Percentiles rank a stretch among this genome's conserved stretches.
phyloP scores from a whole-genome alignment of 1,139 yeast genomes.

The Hyphopichia fennica region DNA sequence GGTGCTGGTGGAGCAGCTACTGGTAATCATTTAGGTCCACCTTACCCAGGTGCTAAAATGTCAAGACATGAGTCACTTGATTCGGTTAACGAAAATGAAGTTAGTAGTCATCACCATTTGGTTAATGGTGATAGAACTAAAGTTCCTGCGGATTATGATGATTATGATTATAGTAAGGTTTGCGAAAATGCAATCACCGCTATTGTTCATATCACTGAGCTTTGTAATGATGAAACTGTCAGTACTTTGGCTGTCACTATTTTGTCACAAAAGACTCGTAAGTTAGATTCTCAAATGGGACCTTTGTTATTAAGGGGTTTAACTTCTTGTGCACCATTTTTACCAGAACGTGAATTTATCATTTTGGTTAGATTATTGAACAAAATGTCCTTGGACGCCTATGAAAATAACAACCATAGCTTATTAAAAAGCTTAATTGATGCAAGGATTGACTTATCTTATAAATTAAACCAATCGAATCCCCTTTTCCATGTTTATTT shows the following conservation, averaged over 20 bases:
- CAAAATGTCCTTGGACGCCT: slow-evolving; percentile 34
- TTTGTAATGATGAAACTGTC: slow-evolving; percentile 72
- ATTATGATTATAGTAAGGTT: slow-evolving; percentile 32
- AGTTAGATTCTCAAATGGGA: slow-evolving; percentile 38
- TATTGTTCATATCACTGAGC: slow-evolving; percentile 66
- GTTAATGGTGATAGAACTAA: slow-evolving; percentile 2
- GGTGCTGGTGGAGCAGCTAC: slow-evolving; percentile 4
- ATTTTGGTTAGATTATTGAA: slow-evolving; percentile 53
- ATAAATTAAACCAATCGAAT: slow-evolving; percentile 33
- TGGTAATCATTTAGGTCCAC: slow-evolving; percentile 4
- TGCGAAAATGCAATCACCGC: slow-evolving; percentile 70
- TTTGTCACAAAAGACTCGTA: slow-evolving; percentile 73
- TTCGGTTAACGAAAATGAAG: slow-evolving; percentile 13
- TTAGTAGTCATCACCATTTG: slow-evolving; percentile 2
- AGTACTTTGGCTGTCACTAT: slow-evolving; percentile 82
- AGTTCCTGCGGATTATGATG: slow-evolving; percentile 21
- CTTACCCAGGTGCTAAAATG: slow-evolving; percentile 4
- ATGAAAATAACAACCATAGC: slow-evolving; percentile 28
- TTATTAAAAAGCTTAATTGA: slow-evolving; percentile 39
- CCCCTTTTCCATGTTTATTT: slow-evolving; percentile 61
- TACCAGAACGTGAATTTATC: slow-evolving; percentile 60
- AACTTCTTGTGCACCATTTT: slow-evolving; percentile 55
- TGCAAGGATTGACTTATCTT: slow-evolving; percentile 56
- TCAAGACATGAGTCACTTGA: slow-evolving; percentile 19
- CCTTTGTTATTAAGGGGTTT: slow-evolving; percentile 54